phyloP scores from a whole-genome alignment of 2,329 filamentous ascomycete species.

The Colletotrichum brevisporum region DNA sequence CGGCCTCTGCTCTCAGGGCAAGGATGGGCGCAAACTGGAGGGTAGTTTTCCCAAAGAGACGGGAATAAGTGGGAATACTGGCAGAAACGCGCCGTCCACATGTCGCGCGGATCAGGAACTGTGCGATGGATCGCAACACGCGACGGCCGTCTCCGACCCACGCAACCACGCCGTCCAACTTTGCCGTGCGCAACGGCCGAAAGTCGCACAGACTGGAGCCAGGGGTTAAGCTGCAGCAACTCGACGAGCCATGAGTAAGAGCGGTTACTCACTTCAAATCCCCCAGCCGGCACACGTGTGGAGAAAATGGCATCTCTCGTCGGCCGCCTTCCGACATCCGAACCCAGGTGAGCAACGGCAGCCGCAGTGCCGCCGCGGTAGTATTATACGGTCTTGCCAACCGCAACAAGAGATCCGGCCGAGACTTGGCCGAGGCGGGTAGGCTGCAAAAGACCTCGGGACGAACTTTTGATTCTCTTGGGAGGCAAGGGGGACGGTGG shows the following conservation, averaged over 20 bases:
- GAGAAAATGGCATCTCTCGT: background rate
- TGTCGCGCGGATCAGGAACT: background rate
- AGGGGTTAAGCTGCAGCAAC: background rate
- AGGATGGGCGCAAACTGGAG: background rate
- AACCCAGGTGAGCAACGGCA: background rate
- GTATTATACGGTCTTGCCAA: conserved; percentile 20
- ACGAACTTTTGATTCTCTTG: conserved; percentile 34
- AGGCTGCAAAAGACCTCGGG: conserved; percentile 17
- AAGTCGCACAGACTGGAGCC: background rate
- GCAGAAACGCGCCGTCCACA: background rate
- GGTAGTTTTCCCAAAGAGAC: conserved; percentile 4
- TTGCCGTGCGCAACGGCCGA: background rate
- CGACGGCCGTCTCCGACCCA: background rate
- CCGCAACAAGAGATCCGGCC: conserved; percentile 28
- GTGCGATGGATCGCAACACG: background rate
- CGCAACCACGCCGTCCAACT: background rate
- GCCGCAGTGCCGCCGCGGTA: background rate
- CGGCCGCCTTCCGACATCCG: conserved; percentile 7
- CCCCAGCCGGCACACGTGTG: background rate
- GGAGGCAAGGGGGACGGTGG: conserved; percentile 12
- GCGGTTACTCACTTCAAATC: conserved; percentile 26
- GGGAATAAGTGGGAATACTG: conserved; percentile 23
- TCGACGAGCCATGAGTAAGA: background rate
- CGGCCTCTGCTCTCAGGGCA: background rate
- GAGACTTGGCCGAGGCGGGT: conserved; percentile 16